Conservation (phyloP, 306 rosid species). For the Trifolium dubium region DNA sequence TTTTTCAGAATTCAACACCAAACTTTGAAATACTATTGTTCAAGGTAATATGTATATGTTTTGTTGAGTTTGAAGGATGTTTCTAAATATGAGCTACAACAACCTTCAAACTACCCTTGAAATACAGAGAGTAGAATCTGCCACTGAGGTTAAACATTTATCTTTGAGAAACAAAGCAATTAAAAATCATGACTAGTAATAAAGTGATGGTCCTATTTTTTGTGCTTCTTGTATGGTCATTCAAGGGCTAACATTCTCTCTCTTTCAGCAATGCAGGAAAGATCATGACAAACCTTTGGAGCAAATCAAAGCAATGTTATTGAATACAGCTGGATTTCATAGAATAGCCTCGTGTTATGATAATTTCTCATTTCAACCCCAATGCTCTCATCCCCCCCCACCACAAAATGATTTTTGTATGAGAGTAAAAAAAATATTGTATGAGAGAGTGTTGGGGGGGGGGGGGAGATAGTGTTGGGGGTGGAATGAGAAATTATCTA, state of each 20-base stretch:
- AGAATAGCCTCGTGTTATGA: no score
- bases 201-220: slow-evolving; percentile 1
- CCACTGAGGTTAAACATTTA: background rate
- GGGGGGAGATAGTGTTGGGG: no score
- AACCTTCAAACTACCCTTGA: background rate
- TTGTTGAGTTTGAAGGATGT: no score
- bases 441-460: no score
- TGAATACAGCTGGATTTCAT: background rate
- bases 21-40: no score
- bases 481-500: no score
- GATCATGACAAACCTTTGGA: background rate
- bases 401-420: no score
- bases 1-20: no score
- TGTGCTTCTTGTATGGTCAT: background rate
- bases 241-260: background rate
- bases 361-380: no score
- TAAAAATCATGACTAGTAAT: background rate
- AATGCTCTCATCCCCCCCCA: no score
- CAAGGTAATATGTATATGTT: no score
- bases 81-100: background rate
- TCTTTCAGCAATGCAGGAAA: background rate
- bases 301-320: background rate
- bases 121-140: background rate
- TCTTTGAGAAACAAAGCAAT: background rate
- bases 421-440: no score